Base-by-base conservation (phyloP, 2,329 filamentous ascomycete species). In the Neocatenulostroma microsporum region DNA sequence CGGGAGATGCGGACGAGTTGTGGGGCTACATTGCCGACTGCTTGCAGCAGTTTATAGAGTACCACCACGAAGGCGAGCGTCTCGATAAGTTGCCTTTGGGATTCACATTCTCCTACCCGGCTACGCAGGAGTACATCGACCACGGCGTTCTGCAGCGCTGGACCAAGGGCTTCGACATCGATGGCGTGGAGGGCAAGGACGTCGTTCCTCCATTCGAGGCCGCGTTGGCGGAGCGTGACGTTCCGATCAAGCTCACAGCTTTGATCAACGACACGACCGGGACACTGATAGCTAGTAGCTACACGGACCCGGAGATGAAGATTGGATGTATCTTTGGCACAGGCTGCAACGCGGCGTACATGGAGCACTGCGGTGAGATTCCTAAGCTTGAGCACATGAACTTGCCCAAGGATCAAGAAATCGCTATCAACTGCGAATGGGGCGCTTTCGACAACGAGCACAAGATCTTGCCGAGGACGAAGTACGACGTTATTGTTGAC, bases 261-360 rank as follows among this genome's bases (percentile, higher is more conserved):
- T 67, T 98, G 61, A 91, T 96, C 67, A 98, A 98, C 62, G 91
- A 98, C 62, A 98, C 91, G 31, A 96, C 89, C 14, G 91, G 91
- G 54, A 98, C 91, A 21, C 70, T 98, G 54, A 94, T 98, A 55
- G 91, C 91, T 43, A 96, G 89, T 18, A 82, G 86, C 20, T 98
- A 98, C 66, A 96, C 89, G n/a, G 88, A 98, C 59, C 69, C 80
- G 30, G 78, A 80, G 50, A 93, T 95, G 76, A 87, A 80, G 66
- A 91, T 96, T 54, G 91, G 91, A 38, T 95, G 89, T 64, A 98
- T 98, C 58, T 98, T 98, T 55, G 91, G 91, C 53, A 98, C 91
- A 10, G 91, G 91, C 41, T 95, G 91, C 68, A 98, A 98, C 56
- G 91, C 89, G 26, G 91, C 91, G 25, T 98, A 98, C 69, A 94